Evolutionary conservation across 2,329 filamentous ascomycete species (phyloP), one percentile per base, ranked within the genome.

Genomic region (Claviceps purpurea): DNA sequence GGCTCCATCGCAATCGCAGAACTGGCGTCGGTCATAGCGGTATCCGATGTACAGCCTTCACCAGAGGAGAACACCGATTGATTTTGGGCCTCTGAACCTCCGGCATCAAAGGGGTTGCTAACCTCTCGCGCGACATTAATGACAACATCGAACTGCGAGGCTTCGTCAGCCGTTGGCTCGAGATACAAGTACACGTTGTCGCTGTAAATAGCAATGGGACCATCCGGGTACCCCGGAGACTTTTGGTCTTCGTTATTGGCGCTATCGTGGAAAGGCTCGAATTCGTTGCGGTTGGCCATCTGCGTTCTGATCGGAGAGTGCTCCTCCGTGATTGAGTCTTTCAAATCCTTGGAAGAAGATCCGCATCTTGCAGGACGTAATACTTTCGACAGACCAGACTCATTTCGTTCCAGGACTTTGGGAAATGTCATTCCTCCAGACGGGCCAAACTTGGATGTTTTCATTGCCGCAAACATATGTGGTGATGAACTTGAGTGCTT

Each of bases 101-200:
- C 58, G 30, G 58, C 64, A 56, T 70, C 69, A 61, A 91, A 89
- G 0, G 87, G 87, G 60, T 93, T 90, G 53, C 75, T 75, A 2
- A 93, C 87, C 66, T 94, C 87, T 53, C 84, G 82, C 1, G 87
- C 87, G 6, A 91, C 87, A 57, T 94, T 94, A 62, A 93, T 82
- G 18, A 94, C 81, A 2, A 91, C 84, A 59, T 93, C 88, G 57
- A 90, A 94, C 38, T 78, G 75, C 11, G 83, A 75, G 2, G 87
- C 87, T 63, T 90, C 85, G 42, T 89, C 83, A 0, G 82, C 82
- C 1, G 84, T 87, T 0, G 87, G 87, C 63, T 94, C 87, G 42
- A 87, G 73, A 61, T 90, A 94, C 0, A 93, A 74, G 62, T 82
- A 89, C 7, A 94, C 81, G 45, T 84, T 79, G 53, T 87, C 83